phyloP scores from a whole-genome alignment of 164 flowering plant genomes.

The Magnolia kwangsiensis region DNA sequence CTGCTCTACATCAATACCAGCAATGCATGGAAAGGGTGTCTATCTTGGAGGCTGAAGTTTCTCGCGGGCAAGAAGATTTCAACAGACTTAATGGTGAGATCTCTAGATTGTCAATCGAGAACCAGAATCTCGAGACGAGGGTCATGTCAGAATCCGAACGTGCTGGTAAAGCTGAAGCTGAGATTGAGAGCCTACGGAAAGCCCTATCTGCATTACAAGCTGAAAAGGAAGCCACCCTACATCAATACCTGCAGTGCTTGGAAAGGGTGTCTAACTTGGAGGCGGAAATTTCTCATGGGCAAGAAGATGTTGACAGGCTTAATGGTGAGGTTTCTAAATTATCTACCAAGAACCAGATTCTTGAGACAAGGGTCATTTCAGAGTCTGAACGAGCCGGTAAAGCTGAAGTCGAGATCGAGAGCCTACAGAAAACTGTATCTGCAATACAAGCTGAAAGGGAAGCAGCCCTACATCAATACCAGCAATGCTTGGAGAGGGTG shows the following conservation, averaged over 20 bases:
- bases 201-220: constrained; percentile 40
- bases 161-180: constrained; percentile 34
- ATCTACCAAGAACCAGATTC: constrained; percentile 23
- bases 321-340: constrained; percentile 35
- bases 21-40: constrained; percentile 49
- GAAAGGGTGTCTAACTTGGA: constrained; percentile 57
- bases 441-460: constrained; percentile 55
- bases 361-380: constrained; percentile 17
- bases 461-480: constrained; percentile 41
- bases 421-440: constrained; percentile 42
- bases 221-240: constrained; percentile 52
- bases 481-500: constrained; percentile 51
- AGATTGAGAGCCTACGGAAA: constrained; percentile 41
- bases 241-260: constrained; percentile 50
- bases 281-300: constrained; percentile 42
- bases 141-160: constrained; percentile 30
- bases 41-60: constrained; percentile 52
- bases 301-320: constrained; percentile 50
- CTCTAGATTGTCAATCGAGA: constrained; percentile 24
- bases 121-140: constrained; percentile 22
- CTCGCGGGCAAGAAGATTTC: constrained; percentile 45
- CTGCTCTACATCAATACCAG: constrained; percentile 44
- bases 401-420: constrained; percentile 42
- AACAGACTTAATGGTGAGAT: constrained; percentile 36
- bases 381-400: constrained; percentile 33